These are phyloP conservation scores for Cadophora gregata DNA, from an alignment of 2,329 filamentous ascomycete genomes.

Conservation along the genomic window DNA sequence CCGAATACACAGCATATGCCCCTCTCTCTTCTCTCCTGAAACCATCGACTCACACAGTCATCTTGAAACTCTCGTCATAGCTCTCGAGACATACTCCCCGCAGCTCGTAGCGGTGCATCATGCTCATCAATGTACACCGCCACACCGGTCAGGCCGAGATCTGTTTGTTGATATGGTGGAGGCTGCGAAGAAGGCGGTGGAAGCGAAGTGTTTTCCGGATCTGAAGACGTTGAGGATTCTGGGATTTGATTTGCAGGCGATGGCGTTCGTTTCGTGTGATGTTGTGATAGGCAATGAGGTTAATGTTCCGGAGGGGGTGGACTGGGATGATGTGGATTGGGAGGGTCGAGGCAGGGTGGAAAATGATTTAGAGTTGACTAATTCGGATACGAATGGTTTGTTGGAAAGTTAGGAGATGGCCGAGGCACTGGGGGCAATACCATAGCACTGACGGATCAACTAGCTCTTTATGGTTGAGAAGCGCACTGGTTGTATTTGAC, in stretches of 20 bases:
- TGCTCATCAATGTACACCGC: slow-evolving; percentile 5
- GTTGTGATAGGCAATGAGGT: background rate
- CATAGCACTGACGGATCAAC: background rate
- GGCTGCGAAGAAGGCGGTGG: background rate
- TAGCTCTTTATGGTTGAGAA: background rate
- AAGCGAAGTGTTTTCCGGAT: background rate
- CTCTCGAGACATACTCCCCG: background rate
- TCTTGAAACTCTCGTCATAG: slow-evolving; percentile 9
- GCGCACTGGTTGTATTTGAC: background rate
- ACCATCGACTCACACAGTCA: background rate
- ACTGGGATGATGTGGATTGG: slow-evolving; percentile 3
- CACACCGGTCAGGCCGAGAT: background rate
- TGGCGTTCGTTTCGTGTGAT: background rate
- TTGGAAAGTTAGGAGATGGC: background rate
- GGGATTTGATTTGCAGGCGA: background rate
- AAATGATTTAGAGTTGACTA: background rate
- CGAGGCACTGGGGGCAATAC: background rate
- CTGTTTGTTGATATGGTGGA: background rate
- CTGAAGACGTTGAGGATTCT: slow-evolving; percentile 2
- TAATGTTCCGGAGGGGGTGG: background rate
- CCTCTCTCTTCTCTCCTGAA: background rate
- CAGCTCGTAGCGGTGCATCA: background rate
- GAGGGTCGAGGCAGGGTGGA: background rate
- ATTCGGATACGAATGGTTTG: background rate
- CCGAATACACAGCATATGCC: background rate